Evolutionary conservation across 495 filamentous ascomycete species (phyloP), one percentile per base, ranked within the genome.

Genomic region (Pseudoneurospora amorphoporcata): DNA sequence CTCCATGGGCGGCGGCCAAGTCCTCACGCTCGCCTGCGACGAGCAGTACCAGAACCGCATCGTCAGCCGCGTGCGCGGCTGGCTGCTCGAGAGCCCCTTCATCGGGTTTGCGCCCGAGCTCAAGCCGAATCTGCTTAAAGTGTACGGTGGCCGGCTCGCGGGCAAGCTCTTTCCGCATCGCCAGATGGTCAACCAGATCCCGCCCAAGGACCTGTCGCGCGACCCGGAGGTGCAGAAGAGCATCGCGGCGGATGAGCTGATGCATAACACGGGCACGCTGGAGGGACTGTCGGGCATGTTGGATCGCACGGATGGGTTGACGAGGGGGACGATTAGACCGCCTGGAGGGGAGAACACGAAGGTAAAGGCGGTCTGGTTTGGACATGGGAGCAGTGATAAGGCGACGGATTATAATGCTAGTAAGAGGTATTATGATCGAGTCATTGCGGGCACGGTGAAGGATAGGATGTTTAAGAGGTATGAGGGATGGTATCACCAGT

Each of bases 181-280:
- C 69, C 88, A 90, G 77, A 84, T 90, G 73, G 76, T 84, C 58
- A 84, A 89, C 23, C 81, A 83, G 61, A 81, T 97, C 32, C 85
- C 89, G 58, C 75, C 86, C 3, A 82, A 82, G 71, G 81, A 87
- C 71, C 73, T 97, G 69, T 88, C 85, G 38, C 86, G 92, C 8
- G 91, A 96, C 79, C 81, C 84, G 45, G 83, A 76, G 29, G 88
- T 92, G 39, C 82, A 84, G 41, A 78, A 84, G 77, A 85, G 81
- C 37, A 85, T 90, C 47, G 81, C 76, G 29, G 86, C 84, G 29
- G 93, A 97, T 79, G 75, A 81, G 76, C 82, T 97, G 71, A 86
- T 88, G 78, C 93, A 96, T 81, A 84, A 92, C 77, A 92, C 87
- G 1, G 94, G 93, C 14, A 97, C 94, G 45, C 81, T 96, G 23